A percentile compares a stretch with the other conserved stretches of the same genome.
Evolutionary conservation across 176 grass and related monocot genomes (phyloP).

Genomic region (Aegilops bicornis): DNA sequence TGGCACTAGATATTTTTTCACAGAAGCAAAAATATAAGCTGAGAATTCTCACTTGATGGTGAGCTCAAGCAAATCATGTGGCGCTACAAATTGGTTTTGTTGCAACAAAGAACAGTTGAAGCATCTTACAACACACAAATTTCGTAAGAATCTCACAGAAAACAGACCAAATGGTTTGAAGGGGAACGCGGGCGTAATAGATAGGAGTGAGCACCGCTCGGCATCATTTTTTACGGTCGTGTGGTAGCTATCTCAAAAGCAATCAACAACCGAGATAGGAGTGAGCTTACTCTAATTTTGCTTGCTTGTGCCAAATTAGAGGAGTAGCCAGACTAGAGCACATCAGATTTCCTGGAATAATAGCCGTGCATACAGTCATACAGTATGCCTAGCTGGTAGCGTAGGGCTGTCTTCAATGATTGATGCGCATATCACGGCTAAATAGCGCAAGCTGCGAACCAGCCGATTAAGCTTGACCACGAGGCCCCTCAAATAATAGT

Average conservation of each 20-base stretch:
- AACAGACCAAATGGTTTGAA: not conserved
- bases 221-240: too few species aligned
- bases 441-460: not conserved
- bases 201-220: too few species aligned
- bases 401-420: not conserved
- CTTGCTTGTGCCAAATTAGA: not conserved
- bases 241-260: too few species aligned
- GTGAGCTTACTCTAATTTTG: not conserved
- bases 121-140: not conserved
- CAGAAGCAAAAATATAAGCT: not conserved
- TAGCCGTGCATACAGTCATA: not conserved
- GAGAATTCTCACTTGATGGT: not conserved
- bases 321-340: not conserved
- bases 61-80: not conserved
- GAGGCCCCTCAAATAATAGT: conserved; percentile 7
- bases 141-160: not conserved
- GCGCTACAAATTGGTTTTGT: not conserved
- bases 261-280: too few species aligned
- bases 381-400: not conserved
- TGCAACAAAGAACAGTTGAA: not conserved
- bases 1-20: too few species aligned
- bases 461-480: not conserved
- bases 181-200: too few species aligned
- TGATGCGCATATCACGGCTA: conserved; percentile 27
- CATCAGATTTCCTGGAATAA: not conserved